A percentile compares a stretch with the other conserved stretches of the same genome.
Conservation (phyloP, 495 filamentous ascomycete species). For the Neurospora sp. region DNA sequence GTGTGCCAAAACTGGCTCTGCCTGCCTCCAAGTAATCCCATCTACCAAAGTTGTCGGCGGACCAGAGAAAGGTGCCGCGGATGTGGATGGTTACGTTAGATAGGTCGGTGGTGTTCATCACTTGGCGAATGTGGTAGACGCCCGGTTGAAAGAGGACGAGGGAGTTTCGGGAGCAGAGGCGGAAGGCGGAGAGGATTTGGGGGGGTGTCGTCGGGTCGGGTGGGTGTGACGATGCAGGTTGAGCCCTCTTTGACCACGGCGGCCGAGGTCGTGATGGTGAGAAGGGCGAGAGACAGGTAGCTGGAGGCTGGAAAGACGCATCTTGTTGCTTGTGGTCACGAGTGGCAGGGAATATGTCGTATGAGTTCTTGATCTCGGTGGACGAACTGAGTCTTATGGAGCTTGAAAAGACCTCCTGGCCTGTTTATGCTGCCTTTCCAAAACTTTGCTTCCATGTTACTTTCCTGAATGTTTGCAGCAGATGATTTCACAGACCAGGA, state of each 20-base stretch:
- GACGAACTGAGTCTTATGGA: background rate
- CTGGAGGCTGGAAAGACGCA: slow-evolving; percentile 2
- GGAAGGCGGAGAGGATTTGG: slow-evolving; percentile 34
- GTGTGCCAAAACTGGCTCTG: too few species aligned
- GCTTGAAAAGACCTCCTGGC: background rate
- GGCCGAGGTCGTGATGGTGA: slow-evolving; percentile 6
- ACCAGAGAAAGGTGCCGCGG: slow-evolving; percentile 30
- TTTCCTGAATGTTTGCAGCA: background rate
- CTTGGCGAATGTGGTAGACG: slow-evolving; percentile 31
- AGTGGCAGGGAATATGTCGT: background rate
- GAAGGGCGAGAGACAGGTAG: slow-evolving; percentile 1
- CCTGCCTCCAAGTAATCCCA: too few species aligned
- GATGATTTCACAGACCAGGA: background rate
- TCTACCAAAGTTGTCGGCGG: slow-evolving; percentile 12
- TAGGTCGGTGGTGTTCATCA: slow-evolving; percentile 33
- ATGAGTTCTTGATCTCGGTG: background rate
- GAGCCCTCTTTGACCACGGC: slow-evolving; percentile 26
- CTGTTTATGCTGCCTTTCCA: background rate
- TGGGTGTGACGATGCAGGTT: slow-evolving; percentile 28
- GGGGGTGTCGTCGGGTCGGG: slow-evolving; percentile 25
- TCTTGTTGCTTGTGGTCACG: background rate
- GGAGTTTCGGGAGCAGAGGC: slow-evolving; percentile 25
- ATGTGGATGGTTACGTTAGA: slow-evolving; percentile 31
- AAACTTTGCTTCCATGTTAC: background rate
- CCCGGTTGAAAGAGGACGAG: slow-evolving; percentile 29